These are phyloP conservation scores for Aspergillus conjunctus DNA, from an alignment of 495 filamentous ascomycete genomes.

Conservation along the genomic window DNA sequence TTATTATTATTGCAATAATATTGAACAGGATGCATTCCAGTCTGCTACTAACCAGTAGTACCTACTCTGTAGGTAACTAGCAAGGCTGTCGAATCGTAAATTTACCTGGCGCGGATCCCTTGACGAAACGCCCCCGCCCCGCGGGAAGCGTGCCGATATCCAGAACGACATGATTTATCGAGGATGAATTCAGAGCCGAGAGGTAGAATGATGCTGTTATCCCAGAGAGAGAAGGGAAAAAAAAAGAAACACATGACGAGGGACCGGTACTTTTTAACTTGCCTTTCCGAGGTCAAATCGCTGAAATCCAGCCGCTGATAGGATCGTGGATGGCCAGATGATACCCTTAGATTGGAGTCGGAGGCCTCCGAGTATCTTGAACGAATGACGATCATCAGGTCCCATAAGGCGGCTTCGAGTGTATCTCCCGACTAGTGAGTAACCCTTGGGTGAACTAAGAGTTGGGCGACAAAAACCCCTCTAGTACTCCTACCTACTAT, in stretches of 20 bases:
- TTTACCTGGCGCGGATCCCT: conserved; percentile 8
- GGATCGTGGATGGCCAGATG: background rate
- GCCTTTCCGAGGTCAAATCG: background rate
- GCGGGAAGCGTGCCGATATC: conserved; percentile 15
- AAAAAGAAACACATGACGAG: background rate
- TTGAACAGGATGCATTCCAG: too few species aligned
- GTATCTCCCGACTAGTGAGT: background rate
- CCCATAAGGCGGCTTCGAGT: conserved; percentile 1
- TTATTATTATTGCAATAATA: too few species aligned
- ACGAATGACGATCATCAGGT: conserved; percentile 6
- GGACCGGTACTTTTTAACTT: background rate
- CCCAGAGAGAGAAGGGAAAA: too few species aligned
- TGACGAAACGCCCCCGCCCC: conserved; percentile 6
- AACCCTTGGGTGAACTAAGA: background rate
- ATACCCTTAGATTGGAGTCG: background rate
- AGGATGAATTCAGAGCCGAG: too few species aligned
- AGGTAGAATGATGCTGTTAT: too few species aligned
- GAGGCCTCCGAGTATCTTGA: background rate
- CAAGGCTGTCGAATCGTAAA: conserved; percentile 19
- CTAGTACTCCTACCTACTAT: too few species aligned
- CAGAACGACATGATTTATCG: background rate
- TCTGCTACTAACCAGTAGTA: too few species aligned
- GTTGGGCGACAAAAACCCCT: too few species aligned
- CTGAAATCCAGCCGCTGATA: background rate
- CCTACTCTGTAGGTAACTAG: too few species aligned